Conservation (phyloP, 1,284 basidiomycete species). For the Peniophora sp. region DNA sequence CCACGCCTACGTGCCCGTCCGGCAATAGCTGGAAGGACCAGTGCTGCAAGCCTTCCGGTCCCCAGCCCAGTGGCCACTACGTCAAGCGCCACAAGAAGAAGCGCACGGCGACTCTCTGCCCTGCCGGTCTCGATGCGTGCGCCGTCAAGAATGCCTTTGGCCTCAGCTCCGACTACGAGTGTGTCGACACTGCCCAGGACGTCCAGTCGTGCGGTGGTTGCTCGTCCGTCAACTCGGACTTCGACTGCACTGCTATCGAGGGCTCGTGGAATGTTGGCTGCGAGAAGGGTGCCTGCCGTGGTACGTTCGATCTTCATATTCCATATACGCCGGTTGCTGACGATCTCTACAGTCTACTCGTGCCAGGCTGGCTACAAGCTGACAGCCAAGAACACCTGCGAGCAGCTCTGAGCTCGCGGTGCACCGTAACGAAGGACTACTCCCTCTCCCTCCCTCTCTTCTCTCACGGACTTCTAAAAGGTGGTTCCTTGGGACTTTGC, state of each 20-base stretch:
- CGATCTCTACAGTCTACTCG: constrained; percentile 39
- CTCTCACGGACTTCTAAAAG: constrained; percentile 11
- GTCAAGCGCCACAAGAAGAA: constrained; percentile 23
- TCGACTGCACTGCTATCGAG: constrained; percentile 63
- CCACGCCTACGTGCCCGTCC: constrained; percentile 41
- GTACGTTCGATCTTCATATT: too few relatives aligned
- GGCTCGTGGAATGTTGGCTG: constrained; percentile 66
- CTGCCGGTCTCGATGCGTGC: constrained; percentile 51
- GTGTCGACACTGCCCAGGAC: constrained; percentile 47
- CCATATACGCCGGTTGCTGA: too few relatives aligned
- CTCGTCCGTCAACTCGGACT: constrained; percentile 48
- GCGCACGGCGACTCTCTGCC: constrained; percentile 41
- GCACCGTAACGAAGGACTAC: not conserved
- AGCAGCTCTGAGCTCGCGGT: constrained; percentile 29
- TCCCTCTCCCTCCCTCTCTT: not conserved
- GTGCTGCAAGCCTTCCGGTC: constrained; percentile 35
- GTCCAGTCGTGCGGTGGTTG: constrained; percentile 72
- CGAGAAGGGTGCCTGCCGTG: constrained; percentile 45
- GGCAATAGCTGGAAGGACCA: constrained; percentile 38
- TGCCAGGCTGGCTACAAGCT: constrained; percentile 50
- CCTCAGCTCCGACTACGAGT: constrained; percentile 47
- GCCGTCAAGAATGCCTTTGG: constrained; percentile 36
- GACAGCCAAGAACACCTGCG: constrained; percentile 44
- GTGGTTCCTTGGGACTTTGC: constrained; percentile 14
- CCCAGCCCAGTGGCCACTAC: constrained; percentile 26